Base-by-base conservation (phyloP, 2,329 filamentous ascomycete species). In the Pyrenochaeta sp. region DNA sequence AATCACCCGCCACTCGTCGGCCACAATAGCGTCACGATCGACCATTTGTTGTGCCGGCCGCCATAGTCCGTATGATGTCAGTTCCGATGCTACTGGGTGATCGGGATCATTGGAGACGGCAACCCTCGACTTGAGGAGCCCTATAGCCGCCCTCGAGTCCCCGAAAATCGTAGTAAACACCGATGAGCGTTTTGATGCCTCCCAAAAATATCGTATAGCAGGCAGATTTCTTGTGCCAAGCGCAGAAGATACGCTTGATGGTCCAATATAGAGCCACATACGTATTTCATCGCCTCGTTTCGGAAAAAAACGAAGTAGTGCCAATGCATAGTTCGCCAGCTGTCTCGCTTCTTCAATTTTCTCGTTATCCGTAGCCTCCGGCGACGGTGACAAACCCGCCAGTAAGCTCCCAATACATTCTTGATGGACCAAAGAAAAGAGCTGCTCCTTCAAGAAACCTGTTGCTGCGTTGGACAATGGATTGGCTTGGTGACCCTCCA, bases 191-290 rank as follows among this genome's bases (percentile, higher is more conserved):
- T 79, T 81, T 42, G 85, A 82, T 23, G 86, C 85, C 48, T 89
- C 83, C 92, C 95, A 97, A 63, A 98, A 91, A 68, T 92, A 97
- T 63, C 89, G 88, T 52, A 94, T 87, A 0, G 90, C 87, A 0
- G 91, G 89, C 7, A 88, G 52, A 59, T 66, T 72, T 5, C 71
- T 64, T 23, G 73, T 56, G 7, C 60, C 56, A 54, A 77, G 61
- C 6, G 56, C 57, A 67, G 73, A 45, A 68, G 67, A 60, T 45
- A 70, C 58, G 2, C 82, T 76, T 4, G 90, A 81, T 37, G 89
- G 86, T 0, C 92, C 90, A 35, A 95, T 82, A 69, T 95, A 98
- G 0, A 98, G 81, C 78, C 92, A 94, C 91, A 98, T 96, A 18
- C 93, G 89, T 55, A 97, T 96, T 54, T 97, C 92, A 68, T 97